Conservation (phyloP, 192 early-diverging fungal species). For the Umbelopsis ramanniana region DNA sequence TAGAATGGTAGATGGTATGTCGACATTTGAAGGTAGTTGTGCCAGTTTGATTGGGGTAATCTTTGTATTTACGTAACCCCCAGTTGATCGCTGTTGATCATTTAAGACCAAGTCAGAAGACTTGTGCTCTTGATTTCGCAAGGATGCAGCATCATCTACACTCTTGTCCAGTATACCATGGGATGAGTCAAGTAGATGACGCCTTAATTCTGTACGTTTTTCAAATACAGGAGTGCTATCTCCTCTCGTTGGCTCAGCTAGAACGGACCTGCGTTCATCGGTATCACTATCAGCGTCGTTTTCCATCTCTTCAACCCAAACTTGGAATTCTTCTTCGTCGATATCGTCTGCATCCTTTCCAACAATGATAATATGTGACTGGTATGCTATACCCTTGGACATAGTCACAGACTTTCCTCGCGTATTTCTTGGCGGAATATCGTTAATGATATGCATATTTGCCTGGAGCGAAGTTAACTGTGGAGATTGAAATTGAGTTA, state of each 20-base stretch:
- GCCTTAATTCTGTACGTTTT: not conserved
- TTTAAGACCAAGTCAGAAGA: not conserved
- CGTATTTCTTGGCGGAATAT: conserved; percentile 17
- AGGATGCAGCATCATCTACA: not conserved
- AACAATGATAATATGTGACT: conserved; percentile 39
- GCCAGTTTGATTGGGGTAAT: conserved; percentile 15
- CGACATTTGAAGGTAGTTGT: not conserved
- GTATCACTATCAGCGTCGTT: conserved; percentile 51
- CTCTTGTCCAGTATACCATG: not conserved
- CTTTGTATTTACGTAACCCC: not conserved
- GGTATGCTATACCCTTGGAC: conserved; percentile 43
- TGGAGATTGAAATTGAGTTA: not conserved
- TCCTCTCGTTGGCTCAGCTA: conserved; percentile 41
- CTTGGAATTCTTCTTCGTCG: conserved; percentile 51
- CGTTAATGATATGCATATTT: not conserved
- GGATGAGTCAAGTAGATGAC: not conserved
- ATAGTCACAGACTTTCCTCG: conserved; percentile 40
- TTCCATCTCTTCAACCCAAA: conserved; percentile 50
- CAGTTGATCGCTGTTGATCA: not conserved
- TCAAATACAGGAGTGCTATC: conserved; percentile 21
- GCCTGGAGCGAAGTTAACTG: conserved; percentile 1
- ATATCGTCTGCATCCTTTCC: conserved; percentile 35
- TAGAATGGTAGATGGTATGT: not conserved
- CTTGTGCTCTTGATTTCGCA: not conserved
- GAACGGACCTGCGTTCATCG: conserved; percentile 39